Evolutionary conservation across 129 eudicot species (phyloP), one percentile per base, ranked within the genome.

Genomic region (Mikania micrantha): DNA sequence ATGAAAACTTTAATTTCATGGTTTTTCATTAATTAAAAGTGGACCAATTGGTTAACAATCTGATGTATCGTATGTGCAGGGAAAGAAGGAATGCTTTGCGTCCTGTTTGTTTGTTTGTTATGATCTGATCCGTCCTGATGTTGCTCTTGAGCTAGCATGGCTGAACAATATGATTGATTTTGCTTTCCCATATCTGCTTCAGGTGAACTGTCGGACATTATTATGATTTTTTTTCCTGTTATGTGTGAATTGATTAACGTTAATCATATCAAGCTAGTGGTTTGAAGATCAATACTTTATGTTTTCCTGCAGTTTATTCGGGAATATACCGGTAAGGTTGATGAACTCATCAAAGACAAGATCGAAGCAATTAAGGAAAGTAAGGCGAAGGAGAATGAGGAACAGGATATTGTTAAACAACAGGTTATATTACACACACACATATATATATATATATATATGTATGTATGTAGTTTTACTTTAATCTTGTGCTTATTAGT

Each of bases 21-120:
- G 0, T 53, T 24, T 36, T 22, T 10, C 9, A 9, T 36, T 36
- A 36, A 0, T 36, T 8, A 9, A 36, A 3, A 36, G 41, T 36
- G 41, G 1, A 36, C 12, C 41, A 6, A 7, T 36, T 11, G 12
- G 12, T 36, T 64, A 36, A 49, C 16, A 10, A 38, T 38, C 48
- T 20, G 12, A 1, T 53, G 17, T 9, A 5, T 67, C 25, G 74
- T 35, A 47, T 74, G 54, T 88, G 82, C 87, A 92, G 98, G 96
- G 98, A 40, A 92, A 92, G 90, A 92, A 92, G 83, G 96, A 92
- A 78, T 92, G 98, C 81, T 92, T 92, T 70, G 98, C 98, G 3
- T 87, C 98, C 1, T 88, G 96, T 81, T 91, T 92, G 8, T 92
- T 88, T 56, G 96, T 92, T 59, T 92, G 95, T 70, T 92, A 92